A percentile compares a stretch with the other conserved stretches of the same genome.
phyloP scores from a whole-genome alignment of 2,329 filamentous ascomycete genomes.

The Zasmidium cellare region DNA sequence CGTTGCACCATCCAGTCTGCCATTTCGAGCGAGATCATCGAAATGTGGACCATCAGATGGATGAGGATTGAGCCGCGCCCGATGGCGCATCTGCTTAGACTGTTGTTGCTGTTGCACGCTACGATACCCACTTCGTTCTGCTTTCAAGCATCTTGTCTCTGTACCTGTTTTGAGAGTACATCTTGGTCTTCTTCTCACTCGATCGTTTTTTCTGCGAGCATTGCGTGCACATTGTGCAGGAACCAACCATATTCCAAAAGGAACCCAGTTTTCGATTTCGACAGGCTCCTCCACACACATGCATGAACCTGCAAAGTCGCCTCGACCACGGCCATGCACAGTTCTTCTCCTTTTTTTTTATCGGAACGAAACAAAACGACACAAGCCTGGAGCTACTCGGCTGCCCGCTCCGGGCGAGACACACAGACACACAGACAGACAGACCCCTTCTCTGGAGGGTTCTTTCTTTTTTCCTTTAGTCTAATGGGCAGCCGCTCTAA shows the following conservation, averaged over 20 bases:
- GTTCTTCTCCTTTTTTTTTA: too few species aligned
- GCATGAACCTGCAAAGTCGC: background rate
- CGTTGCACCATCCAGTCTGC: background rate
- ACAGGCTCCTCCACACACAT: background rate
- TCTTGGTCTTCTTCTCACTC: background rate
- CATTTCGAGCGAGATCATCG: background rate
- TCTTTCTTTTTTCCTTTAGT: constrained; percentile 3
- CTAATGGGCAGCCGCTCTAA: constrained; percentile 16
- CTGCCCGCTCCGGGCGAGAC: background rate
- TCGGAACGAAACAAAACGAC: background rate
- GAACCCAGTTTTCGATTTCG: background rate
- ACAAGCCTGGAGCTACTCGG: constrained; percentile 2
- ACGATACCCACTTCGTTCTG: constrained; percentile 9
- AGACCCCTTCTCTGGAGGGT: too few species aligned
- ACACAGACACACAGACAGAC: too few species aligned
- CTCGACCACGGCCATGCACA: background rate
- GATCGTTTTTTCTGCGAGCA: background rate
- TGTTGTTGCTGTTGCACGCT: constrained; percentile 6
- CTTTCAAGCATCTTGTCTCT: background rate
- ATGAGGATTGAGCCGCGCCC: background rate
- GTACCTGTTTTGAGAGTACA: background rate
- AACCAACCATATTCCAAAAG: background rate
- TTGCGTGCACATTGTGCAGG: background rate
- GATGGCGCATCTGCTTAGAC: constrained; percentile 2
- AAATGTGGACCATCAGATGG: constrained; percentile 3